phyloP scores from a whole-genome alignment of 352 stramenopile genomes.

The Globisporangium apiculatum region DNA sequence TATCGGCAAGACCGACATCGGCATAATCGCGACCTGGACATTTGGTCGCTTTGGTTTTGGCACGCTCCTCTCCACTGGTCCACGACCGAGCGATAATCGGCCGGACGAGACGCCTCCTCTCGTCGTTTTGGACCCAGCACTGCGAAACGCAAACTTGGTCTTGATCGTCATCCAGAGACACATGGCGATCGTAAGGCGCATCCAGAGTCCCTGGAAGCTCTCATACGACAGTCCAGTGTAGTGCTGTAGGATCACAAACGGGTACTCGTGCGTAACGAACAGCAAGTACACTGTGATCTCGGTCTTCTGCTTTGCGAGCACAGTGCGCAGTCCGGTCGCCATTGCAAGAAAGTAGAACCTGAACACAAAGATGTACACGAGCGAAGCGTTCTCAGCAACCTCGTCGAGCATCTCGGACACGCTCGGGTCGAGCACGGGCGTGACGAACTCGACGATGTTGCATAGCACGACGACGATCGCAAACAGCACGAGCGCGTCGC shows the following conservation, averaged over 20 bases:
- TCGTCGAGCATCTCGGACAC: conserved; percentile 2
- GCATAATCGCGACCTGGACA: background rate
- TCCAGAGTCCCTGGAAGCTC: conserved; percentile 28
- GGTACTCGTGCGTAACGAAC: conserved; percentile 28
- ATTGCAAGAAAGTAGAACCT: conserved; percentile 27
- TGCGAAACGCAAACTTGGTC: background rate
- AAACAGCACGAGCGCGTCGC: background rate
- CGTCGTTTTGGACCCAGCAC: background rate
- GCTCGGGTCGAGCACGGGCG: background rate
- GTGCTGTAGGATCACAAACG: conserved; percentile 15
- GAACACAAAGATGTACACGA: conserved; percentile 29
- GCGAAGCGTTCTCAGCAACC: conserved; percentile 17
- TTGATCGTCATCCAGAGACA: conserved; percentile 1
- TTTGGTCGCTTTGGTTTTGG: no score
- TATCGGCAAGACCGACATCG: background rate
- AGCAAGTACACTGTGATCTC: conserved; percentile 25
- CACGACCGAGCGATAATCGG: background rate
- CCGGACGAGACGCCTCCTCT: background rate
- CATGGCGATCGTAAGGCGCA: conserved; percentile 23
- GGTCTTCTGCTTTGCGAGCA: conserved; percentile 7
- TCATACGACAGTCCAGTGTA: conserved; percentile 28
- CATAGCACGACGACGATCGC: background rate
- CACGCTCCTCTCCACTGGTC: no score
- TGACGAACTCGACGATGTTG: background rate
- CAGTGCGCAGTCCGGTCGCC: conserved; percentile 6